These are phyloP conservation scores for Puccinia triticina DNA, from an alignment of 1,284 basidiomycete genomes.

Conservation along the genomic window DNA sequence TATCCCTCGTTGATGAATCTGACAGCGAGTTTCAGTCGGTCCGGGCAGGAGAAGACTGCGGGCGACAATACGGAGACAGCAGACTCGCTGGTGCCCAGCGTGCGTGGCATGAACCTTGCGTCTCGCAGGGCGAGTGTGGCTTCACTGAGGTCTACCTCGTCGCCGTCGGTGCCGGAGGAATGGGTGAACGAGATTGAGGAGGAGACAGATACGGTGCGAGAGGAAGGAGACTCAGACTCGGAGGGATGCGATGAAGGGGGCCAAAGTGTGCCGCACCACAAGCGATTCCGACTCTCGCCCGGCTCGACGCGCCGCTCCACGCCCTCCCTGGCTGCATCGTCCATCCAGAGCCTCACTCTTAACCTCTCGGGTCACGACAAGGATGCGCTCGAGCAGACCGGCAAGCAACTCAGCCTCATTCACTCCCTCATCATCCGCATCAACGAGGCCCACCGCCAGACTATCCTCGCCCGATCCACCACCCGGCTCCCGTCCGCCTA, in stretches of 20 bases:
- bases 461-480: slow-evolving; percentile 2
- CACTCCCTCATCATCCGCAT: slow-evolving; percentile 45
- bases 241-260: background rate
- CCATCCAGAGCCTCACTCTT: background rate
- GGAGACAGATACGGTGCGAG: background rate
- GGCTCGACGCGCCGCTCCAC: background rate
- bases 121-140: slow-evolving; percentile 35
- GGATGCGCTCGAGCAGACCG: slow-evolving; percentile 11
- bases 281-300: slow-evolving; percentile 40
- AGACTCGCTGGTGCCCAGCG: slow-evolving; percentile 28
- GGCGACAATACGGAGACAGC: slow-evolving; percentile 27
- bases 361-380: background rate
- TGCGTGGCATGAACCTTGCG: slow-evolving; percentile 39
- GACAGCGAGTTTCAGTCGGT: slow-evolving; percentile 9
- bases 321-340: background rate
- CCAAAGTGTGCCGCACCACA: slow-evolving; percentile 16
- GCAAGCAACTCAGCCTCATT: slow-evolving; percentile 29
- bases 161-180: slow-evolving; percentile 24
- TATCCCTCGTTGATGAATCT: slow-evolving; percentile 46
- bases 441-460: slow-evolving; percentile 39
- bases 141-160: slow-evolving; percentile 22
- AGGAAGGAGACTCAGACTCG: background rate
- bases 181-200: slow-evolving; percentile 13
- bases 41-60: background rate
- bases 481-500: background rate